Evolutionary conservation across 1,139 yeast genomes (phyloP).

Genomic region (Candida frijolesensis): DNA sequence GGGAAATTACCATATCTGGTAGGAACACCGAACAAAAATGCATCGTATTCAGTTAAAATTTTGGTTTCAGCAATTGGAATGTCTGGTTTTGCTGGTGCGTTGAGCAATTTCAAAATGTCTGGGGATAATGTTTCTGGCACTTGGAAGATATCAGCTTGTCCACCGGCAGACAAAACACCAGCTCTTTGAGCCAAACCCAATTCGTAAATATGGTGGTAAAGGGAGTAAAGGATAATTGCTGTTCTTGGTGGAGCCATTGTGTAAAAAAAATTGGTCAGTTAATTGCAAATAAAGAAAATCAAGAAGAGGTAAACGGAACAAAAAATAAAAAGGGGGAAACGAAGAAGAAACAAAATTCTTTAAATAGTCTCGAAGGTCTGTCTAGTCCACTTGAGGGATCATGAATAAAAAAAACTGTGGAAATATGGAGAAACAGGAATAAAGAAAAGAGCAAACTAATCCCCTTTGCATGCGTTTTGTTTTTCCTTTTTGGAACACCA

Average conservation of each 20-base stretch:
- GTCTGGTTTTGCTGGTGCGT: conserved; percentile 36
- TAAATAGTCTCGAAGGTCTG: no score
- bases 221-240: conserved; percentile 40
- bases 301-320: not conserved
- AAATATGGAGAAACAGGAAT: not conserved
- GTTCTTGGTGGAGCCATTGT: conserved; percentile 12
- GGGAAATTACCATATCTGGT: conserved; percentile 43
- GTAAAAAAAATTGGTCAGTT: not conserved
- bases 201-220: conserved; percentile 38
- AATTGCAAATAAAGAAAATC: not conserved
- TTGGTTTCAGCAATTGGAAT: conserved; percentile 35
- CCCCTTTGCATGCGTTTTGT: not conserved
- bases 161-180: conserved; percentile 42
- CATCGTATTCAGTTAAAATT: conserved; percentile 35
- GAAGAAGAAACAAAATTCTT: not conserved
- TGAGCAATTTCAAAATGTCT: conserved; percentile 29
- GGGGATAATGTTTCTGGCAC: conserved; percentile 37
- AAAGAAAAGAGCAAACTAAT: not conserved
- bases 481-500: not conserved
- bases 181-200: conserved; percentile 35
- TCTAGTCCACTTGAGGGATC: not conserved
- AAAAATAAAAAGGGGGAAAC: not conserved
- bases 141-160: conserved; percentile 37
- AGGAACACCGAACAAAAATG: conserved; percentile 41
- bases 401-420: not conserved